phyloP scores from a whole-genome alignment of 805 yeast species.

The Nadsonia fulvescens region DNA sequence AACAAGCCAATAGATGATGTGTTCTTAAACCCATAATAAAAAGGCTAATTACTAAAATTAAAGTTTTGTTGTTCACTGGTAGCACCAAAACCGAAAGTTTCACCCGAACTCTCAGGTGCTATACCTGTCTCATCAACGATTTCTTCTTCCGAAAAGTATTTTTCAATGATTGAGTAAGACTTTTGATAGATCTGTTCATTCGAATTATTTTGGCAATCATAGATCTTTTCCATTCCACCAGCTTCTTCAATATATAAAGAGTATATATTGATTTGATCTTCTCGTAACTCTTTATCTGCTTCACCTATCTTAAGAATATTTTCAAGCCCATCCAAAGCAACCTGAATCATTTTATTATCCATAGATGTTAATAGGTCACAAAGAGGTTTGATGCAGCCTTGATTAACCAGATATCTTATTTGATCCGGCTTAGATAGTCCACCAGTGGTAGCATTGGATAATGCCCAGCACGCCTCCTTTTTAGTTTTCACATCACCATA shows the following conservation, averaged over 20 bases:
- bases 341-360: constrained; percentile 84
- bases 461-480: constrained; percentile 99
- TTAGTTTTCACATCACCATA: constrained; percentile 88
- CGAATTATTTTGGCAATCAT: constrained; percentile 78
- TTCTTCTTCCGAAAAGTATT: constrained; percentile 76
- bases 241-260: constrained; percentile 93
- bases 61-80: constrained; percentile 38
- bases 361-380: constrained; percentile 81
- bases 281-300: constrained; percentile 63
- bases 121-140: constrained; percentile 38
- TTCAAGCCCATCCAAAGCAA: constrained; percentile 86
- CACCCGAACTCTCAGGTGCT: constrained; percentile 66
- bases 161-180: constrained; percentile 78
- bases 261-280: constrained; percentile 57
- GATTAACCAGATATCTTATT: constrained; percentile 77
- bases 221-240: constrained; percentile 94
- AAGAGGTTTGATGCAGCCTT: constrained; percentile 93
- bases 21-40: not conserved
- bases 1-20: too few species aligned
- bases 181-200: constrained; percentile 86
- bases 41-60: constrained; percentile 9
- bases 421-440: constrained; percentile 85
- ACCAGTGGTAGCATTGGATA: constrained; percentile 93
- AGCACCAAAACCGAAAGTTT: constrained; percentile 77
- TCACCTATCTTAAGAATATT: constrained; percentile 92